These are phyloP conservation scores for Pseudoturritis turrita DNA, from an alignment of 345 rosid species.

Conservation along the genomic window DNA sequence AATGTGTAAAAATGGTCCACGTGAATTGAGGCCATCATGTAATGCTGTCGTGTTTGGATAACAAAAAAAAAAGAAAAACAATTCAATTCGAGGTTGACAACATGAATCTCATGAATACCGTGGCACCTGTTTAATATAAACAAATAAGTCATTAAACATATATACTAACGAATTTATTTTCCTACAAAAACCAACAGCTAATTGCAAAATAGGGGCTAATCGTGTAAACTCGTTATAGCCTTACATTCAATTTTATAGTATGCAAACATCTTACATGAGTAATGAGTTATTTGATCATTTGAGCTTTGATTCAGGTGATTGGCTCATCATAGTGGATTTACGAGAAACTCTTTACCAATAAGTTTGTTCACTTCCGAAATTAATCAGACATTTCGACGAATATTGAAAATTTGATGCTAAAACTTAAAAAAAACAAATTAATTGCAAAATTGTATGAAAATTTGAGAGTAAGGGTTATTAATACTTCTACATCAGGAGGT, in stretches of 20 bases:
- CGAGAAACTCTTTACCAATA: too few species aligned
- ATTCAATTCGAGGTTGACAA: neutral
- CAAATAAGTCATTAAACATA: neutral
- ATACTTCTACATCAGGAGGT: too few species aligned
- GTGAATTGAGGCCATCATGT: constrained; percentile 11
- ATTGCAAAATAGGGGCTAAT: neutral
- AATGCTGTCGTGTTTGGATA: neutral
- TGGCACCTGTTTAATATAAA: neutral
- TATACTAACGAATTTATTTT: neutral
- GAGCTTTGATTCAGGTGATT: neutral
- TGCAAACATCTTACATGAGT: too few species aligned
- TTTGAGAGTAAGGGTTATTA: too few species aligned
- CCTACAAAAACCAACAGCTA: neutral
- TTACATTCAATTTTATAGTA: too few species aligned
- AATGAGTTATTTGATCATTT: neutral
- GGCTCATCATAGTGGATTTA: too few species aligned
- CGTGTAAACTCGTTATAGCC: too few species aligned
- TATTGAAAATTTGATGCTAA: too few species aligned
- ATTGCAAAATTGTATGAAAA: too few species aligned
- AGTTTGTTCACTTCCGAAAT: too few species aligned
- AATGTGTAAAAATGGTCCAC: neutral
- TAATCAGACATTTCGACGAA: too few species aligned
- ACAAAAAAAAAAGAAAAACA: neutral
- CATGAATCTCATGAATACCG: neutral
- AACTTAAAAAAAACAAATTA: too few species aligned